Evolutionary conservation across 1,139 yeast genomes (phyloP), one percentile per base, ranked within the genome.

Genomic region (Yamadazyma aaseri): DNA sequence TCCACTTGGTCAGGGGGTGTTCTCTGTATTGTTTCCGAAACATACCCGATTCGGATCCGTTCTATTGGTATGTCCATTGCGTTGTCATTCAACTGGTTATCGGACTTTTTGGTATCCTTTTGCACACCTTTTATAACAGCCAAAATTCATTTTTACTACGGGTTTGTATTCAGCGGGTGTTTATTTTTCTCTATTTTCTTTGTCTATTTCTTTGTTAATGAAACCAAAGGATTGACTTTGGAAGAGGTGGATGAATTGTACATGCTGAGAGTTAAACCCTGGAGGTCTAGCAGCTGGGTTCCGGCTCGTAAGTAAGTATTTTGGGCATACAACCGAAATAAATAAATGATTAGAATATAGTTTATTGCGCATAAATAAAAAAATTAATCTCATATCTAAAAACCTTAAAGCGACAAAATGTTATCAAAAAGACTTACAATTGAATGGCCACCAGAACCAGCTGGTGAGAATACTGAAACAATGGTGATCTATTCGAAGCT

Each of bases 1-100:
- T 73, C 83, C 27, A 79, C 95, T 6, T 86, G 95, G 94, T 95
- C 90, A 43, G 90, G 94, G 49, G 76, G 81, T 51, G 81, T 81
- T 26, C 86, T 79, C 75, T 82, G 82, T 35, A 79, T 84, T 46
- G 74, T 81, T 31, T 81, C 92, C 21, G 96, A 86, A 60, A 68
- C 84, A 29, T 86, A 78, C 59, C 89, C 95, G 33, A 68, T 84
- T 45, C 77, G 90, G 53, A 79, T 84, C 46, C 76, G 92, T 62
- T 76, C 89, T 21, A 81, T 83, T 65, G 86, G 86, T 42, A 83
- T 85, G 71, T 79, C 90, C 26, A 64, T 86, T 35, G 81, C 90
- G 33, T 69, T 76, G 28, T 84, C 86, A 16, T 76, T 84, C 25
- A 86, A 85, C 65, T 86, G 95, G 95, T 41, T 81, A 28, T 79